Base-by-base conservation (phyloP, 176 grass and related monocot species). In the Leersia perrieri region DNA sequence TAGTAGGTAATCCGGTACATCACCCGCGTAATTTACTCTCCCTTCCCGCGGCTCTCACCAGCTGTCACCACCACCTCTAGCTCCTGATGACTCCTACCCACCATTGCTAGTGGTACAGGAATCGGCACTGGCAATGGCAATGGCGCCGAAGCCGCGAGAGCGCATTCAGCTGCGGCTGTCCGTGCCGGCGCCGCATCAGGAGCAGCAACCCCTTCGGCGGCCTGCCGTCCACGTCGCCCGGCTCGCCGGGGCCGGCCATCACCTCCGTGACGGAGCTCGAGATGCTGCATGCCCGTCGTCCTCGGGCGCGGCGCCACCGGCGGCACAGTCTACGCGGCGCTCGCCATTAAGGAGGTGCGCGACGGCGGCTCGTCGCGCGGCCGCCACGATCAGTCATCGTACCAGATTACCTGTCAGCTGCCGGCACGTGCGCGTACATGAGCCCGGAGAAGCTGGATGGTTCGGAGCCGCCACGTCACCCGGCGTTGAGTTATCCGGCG, bases 261-360 rank as follows among this genome's bases (percentile, higher is more conserved):
- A 18, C 67, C 78, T 27, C 25, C 72, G 42, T 86, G 66, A 9
- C 60, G 7, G 79, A 90, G 67, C 74, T 86, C 35, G 79, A 87
- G 68, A 74, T 36, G 47, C 67, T 83, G 58, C 49, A n/a, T n/a
- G n/a, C n/a, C n/a, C n/a, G n/a, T 45, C 29, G 68, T 86, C 65
- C 31, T 87, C 60, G 88, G 79, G 60, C 79, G 83, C 35, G 83
- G 84, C 66, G 45, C 72, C 66, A 35, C 72, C 3, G 61, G 36
- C 28, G 83, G 84, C 31, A 90, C 80, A 11, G 88, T 90, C 22
- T 83, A 90, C 79, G 38, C 83, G 62, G 29, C 71, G 78, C 83
- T 51, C 45, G 45, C 45, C 5, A 16, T 51, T 5, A 51, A 51
- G 45, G 45, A 20, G 45, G 20, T 51, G 45, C 45, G 45, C 15